Conservation (phyloP, 768 basidiomycete species). For the Lactarius indigo region DNA sequence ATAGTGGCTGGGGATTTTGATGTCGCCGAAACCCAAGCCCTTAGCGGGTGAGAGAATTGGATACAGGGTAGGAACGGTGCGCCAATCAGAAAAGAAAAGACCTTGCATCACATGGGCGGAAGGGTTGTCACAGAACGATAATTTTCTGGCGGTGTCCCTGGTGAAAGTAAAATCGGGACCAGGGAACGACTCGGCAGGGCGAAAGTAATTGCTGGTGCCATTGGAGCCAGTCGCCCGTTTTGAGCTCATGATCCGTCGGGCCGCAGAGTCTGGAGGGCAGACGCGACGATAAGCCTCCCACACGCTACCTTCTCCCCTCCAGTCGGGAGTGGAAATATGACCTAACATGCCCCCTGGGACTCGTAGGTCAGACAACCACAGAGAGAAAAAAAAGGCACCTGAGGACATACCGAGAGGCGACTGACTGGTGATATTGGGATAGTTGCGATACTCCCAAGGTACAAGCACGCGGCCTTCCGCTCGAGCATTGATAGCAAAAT, state of each 20-base stretch:
- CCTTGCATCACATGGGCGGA: slow-evolving; percentile 87
- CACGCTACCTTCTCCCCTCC: slow-evolving; percentile 77
- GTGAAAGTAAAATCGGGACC: slow-evolving; percentile 66
- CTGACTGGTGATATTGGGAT: slow-evolving; percentile 62
- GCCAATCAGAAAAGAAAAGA: slow-evolving; percentile 97
- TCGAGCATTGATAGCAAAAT: slow-evolving; percentile 89
- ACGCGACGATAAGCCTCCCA: slow-evolving; percentile 97
- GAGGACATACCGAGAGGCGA: slow-evolving; percentile 34
- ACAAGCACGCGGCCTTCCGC: slow-evolving; percentile 92
- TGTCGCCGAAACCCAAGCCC: slow-evolving; percentile 80
- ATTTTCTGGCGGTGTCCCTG: slow-evolving; percentile 52
- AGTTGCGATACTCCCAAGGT: slow-evolving; percentile 82
- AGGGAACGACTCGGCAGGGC: slow-evolving; percentile 30
- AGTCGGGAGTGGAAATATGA: slow-evolving; percentile 69
- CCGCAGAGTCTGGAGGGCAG: slow-evolving; percentile 72
- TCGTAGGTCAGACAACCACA: background rate
- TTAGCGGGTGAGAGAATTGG: slow-evolving; percentile 94
- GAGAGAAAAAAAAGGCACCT: background rate
- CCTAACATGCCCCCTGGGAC: slow-evolving; percentile 45
- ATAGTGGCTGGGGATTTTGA: slow-evolving; percentile 94
- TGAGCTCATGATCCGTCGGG: slow-evolving; percentile 80
- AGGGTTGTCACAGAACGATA: slow-evolving; percentile 78
- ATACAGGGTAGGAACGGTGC: slow-evolving; percentile 82
- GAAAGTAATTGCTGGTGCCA: slow-evolving; percentile 30
- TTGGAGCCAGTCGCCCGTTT: slow-evolving; percentile 49